phyloP scores from a whole-genome alignment of 2,329 filamentous ascomycete genomes.

The Madurella fahalii region DNA sequence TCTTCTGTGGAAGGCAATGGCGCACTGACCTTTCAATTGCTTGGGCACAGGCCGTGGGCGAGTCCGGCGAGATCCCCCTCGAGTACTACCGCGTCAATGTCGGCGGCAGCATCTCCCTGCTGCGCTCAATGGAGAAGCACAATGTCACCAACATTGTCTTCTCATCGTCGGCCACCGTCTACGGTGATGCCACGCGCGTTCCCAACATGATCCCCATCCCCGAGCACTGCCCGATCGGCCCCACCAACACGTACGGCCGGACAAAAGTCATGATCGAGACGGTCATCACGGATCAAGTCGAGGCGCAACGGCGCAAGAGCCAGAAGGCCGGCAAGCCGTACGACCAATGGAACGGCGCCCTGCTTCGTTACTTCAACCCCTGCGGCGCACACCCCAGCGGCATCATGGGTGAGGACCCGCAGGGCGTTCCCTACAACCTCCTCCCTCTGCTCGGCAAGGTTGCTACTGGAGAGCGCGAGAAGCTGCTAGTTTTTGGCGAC shows the following conservation, averaged over 20 bases:
- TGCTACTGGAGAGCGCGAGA: conserved; percentile 89
- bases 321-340: conserved; percentile 73
- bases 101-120: conserved; percentile 80
- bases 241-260: conserved; percentile 96
- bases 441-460: conserved; percentile 93
- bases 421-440: conserved; percentile 93
- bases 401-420: conserved; percentile 96
- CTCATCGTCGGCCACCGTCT: conserved; percentile 95
- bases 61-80: conserved; percentile 88
- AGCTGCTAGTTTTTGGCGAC: conserved; percentile 90
- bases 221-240: conserved; percentile 90
- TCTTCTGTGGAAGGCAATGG: neutral
- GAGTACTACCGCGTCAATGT: conserved; percentile 99
- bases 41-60: conserved; percentile 75
- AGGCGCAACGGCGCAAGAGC: conserved; percentile 77
- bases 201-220: conserved; percentile 99
- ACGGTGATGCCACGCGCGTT: conserved; percentile 94
- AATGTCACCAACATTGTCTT: conserved; percentile 97
- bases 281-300: conserved; percentile 87
- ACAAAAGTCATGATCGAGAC: conserved; percentile 91
- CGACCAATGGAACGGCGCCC: conserved; percentile 85
- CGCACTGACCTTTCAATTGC: neutral
- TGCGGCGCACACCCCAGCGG: conserved; percentile 91
- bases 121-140: conserved; percentile 82
- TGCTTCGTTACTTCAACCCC: conserved; percentile 97